These are phyloP conservation scores for Cenchrus purpureus DNA, from an alignment of 176 grass and related monocot genomes.

Conservation along the genomic window DNA sequence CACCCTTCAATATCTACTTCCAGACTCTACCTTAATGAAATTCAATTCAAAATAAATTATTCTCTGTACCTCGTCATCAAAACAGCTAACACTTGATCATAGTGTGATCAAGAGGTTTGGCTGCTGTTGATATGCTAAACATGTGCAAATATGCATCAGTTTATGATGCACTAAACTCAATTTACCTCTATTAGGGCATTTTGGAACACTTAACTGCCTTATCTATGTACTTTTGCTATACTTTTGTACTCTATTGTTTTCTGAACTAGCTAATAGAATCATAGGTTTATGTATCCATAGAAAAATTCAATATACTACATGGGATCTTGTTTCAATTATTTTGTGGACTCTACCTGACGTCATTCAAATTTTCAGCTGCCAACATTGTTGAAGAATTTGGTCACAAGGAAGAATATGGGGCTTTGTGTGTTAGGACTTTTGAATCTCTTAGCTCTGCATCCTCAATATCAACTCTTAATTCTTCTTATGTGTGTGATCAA, in stretches of 20 bases:
- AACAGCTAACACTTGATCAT: background rate
- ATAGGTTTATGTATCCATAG: constrained; percentile 8
- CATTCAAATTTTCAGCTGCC: constrained; percentile 70
- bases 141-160: background rate
- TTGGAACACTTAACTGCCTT: constrained; percentile 13
- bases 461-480: constrained; percentile 79
- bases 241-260: constrained; percentile 15
- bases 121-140: constrained; percentile 5
- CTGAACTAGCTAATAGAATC: constrained; percentile 32
- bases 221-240: background rate
- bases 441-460: constrained; percentile 78
- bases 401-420: constrained; percentile 78
- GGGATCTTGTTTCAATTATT: constrained; percentile 27
- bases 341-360: constrained; percentile 36
- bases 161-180: background rate
- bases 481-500: constrained; percentile 93
- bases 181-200: background rate
- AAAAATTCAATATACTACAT: background rate
- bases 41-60: background rate
- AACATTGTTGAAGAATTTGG: constrained; percentile 88
- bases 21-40: background rate
- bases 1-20: no score
- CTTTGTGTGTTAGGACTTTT: constrained; percentile 75
- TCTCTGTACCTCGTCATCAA: background rate
- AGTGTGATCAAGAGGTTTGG: constrained; percentile 14